Evolutionary conservation across 2,329 filamentous ascomycete species (phyloP).

Genomic region (Phialocephala sp.): DNA sequence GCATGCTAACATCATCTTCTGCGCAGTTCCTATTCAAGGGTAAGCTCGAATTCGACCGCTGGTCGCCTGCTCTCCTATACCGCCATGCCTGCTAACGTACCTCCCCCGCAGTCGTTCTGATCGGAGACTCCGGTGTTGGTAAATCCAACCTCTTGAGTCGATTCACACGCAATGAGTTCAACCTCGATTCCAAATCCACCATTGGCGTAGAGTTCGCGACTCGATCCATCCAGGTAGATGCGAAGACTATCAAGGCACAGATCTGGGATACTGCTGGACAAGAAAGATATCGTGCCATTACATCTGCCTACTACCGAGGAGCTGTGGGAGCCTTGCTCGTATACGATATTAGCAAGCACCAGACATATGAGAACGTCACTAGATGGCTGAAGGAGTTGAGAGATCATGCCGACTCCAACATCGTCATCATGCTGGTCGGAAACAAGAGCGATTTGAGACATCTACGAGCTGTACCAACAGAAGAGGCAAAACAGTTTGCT

Average conservation of each 20-base stretch:
- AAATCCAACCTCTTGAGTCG: slow-evolving; percentile 99
- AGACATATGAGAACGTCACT: slow-evolving; percentile 98
- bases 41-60: slow-evolving; percentile 49
- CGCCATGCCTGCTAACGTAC: slow-evolving; percentile 40
- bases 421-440: slow-evolving; percentile 99
- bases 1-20: slow-evolving; percentile 44
- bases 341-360: slow-evolving; percentile 99
- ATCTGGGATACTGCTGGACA: slow-evolving; percentile 99
- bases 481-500: slow-evolving; percentile 97
- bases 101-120: slow-evolving; percentile 79
- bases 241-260: slow-evolving; percentile 99
- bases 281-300: slow-evolving; percentile 98
- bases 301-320: slow-evolving; percentile 97
- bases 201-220: slow-evolving; percentile 99
- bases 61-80: slow-evolving; percentile 35
- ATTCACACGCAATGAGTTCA: slow-evolving; percentile 99
- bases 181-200: slow-evolving; percentile 98
- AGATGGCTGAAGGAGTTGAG: slow-evolving; percentile 98
- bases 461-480: slow-evolving; percentile 93
- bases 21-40: slow-evolving; percentile 98
- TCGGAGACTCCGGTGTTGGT: slow-evolving; percentile 98
- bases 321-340: slow-evolving; percentile 96
- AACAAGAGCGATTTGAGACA: slow-evolving; percentile 99
- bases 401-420: slow-evolving; percentile 97
- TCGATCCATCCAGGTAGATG: slow-evolving; percentile 96